Base-by-base conservation (phyloP, 2,329 filamentous ascomycete species). In the Paraphoma chrysanthemicola region DNA sequence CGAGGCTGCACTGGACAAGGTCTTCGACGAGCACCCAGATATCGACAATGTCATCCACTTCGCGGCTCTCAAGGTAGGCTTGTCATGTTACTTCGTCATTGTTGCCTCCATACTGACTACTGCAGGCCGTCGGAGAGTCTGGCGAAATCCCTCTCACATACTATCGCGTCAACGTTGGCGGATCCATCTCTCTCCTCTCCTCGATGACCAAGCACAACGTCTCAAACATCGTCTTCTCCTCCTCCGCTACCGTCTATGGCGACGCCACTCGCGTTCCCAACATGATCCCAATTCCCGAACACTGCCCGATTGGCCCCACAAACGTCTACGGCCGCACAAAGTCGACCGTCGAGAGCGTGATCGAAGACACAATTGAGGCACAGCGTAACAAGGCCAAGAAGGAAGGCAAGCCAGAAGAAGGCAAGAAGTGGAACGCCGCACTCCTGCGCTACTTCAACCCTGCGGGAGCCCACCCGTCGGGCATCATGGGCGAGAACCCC, bases 21-120 rank as follows among this genome's bases (percentile, higher is more conserved):
- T 98, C 70, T 97, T 99, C 75, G 83, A 86, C 62, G 90, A 90
- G 74, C 90, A 98, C 80, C 92, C 93, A 49, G 90, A 92, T 72
- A 97, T 99, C 73, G 93, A 97, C 85, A 97, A 92, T 76, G 95
- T 98, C 65, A 98, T 99, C 72, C 95, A 99, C 84, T 99, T 99
- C 76, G 96, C 95, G 63, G 95, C 95, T 23, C 86, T 99, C 68
- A 99, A 99, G 90, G 92, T 90, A 79, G 69, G 80, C 45, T 9
- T n/a, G 12, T 30, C 11, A 11, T 3, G 7, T 8, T 2, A 28
- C 4, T 9, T 11, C 1, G 11, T 28, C 8, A 23, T 12, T 10
- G 3, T 12, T 11, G 14, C 3, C 23, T 23, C 11, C 39, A 36
- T 45, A n/a, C 42, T 51, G 14, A 51, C 30, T 42, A 57, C 38